Evolutionary conservation across 257 asterid genomes (phyloP).

Genomic region (Primulina tabacum): DNA sequence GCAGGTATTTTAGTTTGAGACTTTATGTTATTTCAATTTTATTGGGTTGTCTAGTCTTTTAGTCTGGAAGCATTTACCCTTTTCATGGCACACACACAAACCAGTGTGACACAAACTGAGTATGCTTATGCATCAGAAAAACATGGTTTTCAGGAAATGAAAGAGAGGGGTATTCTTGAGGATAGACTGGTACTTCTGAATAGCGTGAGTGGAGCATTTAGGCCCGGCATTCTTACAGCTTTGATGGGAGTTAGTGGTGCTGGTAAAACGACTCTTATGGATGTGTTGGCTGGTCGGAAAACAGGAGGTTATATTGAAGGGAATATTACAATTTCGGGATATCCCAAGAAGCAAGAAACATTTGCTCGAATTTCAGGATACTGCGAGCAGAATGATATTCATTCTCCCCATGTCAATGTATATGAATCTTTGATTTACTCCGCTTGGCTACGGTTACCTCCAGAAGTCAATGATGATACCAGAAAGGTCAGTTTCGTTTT

Average conservation of each 20-base stretch:
- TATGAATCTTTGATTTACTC: conserved; percentile 58
- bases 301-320: conserved; percentile 71
- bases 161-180: conserved; percentile 37
- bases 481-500: conserved; percentile 40
- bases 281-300: conserved; percentile 69
- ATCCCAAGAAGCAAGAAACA: conserved; percentile 57
- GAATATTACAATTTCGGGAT: conserved; percentile 56
- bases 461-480: conserved; percentile 34
- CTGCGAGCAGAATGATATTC: conserved; percentile 69
- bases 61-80: neutral
- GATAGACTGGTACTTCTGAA: conserved; percentile 53
- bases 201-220: conserved; percentile 64
- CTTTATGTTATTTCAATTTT: conserved; percentile 4
- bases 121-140: no score
- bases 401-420: conserved; percentile 63
- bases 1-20: conserved; percentile 30
- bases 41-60: neutral
- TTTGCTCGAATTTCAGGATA: conserved; percentile 74
- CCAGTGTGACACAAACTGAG: neutral
- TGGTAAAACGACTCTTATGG: conserved; percentile 75
- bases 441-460: conserved; percentile 62
- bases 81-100: neutral
- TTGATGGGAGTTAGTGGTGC: conserved; percentile 82
- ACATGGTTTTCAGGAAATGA: conserved; percentile 40
- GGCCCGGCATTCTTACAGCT: conserved; percentile 65